These are phyloP conservation scores for Amanita polypyramis DNA, from an alignment of 768 basidiomycete genomes.

Conservation along the genomic window DNA sequence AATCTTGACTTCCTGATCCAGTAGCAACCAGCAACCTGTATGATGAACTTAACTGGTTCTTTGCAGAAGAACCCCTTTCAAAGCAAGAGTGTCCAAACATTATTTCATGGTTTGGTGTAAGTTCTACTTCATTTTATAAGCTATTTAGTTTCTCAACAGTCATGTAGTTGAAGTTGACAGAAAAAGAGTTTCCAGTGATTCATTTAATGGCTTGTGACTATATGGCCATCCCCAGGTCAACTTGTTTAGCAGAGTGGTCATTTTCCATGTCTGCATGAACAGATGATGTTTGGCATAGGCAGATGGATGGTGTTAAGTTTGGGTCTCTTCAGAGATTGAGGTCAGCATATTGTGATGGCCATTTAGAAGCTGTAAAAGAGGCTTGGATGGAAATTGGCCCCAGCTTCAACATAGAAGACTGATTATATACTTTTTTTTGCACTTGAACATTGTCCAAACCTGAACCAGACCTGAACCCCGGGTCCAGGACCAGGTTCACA, in stretches of 20 bases:
- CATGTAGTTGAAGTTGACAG: conserved; percentile 6
- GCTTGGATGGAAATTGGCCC: no score
- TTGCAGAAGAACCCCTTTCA: background rate
- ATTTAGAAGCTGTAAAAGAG: background rate
- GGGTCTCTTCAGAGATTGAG: background rate
- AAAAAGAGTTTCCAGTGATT: conserved; percentile 8
- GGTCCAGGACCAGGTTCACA: no score
- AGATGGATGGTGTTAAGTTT: background rate
- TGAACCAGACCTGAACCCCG: no score
- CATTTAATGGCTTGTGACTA: conserved; percentile 11
- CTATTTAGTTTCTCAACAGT: background rate
- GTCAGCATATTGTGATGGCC: background rate
- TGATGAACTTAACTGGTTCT: conserved; percentile 4
- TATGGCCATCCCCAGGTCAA: conserved; percentile 11
- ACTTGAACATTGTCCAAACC: no score
- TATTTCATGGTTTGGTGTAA: conserved; percentile 10
- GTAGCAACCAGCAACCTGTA: no score
- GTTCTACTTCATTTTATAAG: background rate
- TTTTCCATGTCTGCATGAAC: background rate
- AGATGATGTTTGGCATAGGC: background rate
- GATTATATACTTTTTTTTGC: no score
- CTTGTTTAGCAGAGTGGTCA: conserved; percentile 3
- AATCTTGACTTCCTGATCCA: no score
- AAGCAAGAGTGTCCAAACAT: conserved; percentile 5
- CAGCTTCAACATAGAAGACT: no score